These are phyloP conservation scores for Pythium coloratum DNA, from an alignment of 352 stramenopile species.

Conservation along the genomic window DNA sequence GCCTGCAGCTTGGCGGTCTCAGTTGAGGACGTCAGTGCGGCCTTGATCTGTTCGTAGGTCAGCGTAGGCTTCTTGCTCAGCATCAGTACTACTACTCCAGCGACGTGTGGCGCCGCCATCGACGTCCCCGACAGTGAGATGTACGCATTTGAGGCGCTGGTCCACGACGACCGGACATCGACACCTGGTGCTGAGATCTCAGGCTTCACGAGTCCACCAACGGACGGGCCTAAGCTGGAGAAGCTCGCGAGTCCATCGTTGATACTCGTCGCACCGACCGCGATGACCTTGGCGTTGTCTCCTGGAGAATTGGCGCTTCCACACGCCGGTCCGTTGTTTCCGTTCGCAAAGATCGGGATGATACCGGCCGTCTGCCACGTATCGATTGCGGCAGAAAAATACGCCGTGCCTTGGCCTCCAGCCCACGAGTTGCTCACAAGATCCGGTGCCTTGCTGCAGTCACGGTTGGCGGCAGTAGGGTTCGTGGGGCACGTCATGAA, in stretches of 20 bases:
- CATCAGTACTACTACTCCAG: slow-evolving; percentile 14
- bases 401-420: too few species aligned
- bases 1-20: neutral
- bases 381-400: too few species aligned
- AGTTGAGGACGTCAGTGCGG: neutral
- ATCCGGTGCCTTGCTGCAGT: slow-evolving; percentile 24
- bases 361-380: too few species aligned
- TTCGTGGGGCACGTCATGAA: slow-evolving; percentile 31
- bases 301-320: too few species aligned
- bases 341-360: too few species aligned
- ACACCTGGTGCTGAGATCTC: slow-evolving; percentile 18
- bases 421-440: slow-evolving; percentile 31
- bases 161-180: slow-evolving; percentile 10
- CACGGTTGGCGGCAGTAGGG: slow-evolving; percentile 13
- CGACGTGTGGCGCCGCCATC: slow-evolving; percentile 23
- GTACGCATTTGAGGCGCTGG: neutral
- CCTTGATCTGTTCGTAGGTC: slow-evolving; percentile 5
- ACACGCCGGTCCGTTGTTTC: too few species aligned
- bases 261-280: slow-evolving; percentile 23
- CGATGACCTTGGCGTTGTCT: slow-evolving; percentile 22
- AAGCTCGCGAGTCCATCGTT: slow-evolving; percentile 17
- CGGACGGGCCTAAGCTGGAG: slow-evolving; percentile 19
- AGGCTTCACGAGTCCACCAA: slow-evolving; percentile 13
- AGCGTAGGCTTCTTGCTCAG: slow-evolving; percentile 10
- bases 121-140: slow-evolving; percentile 14